Conservation (phyloP, 345 rosid species). For the Brassica juncea region DNA sequence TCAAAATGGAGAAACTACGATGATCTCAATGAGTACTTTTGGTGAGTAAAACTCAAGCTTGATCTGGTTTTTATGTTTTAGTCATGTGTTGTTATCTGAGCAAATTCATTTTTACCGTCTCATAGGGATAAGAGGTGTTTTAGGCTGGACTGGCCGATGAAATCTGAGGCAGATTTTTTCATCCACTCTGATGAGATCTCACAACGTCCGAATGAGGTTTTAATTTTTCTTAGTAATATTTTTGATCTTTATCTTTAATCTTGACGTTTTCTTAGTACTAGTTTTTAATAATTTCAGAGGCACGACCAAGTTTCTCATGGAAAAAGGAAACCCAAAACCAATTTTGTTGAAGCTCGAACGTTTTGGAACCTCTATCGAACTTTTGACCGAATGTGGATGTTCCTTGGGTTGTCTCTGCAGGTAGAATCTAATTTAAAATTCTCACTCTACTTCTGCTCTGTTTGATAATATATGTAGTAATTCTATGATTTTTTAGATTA, state of each 20-base stretch:
- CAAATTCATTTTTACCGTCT: slow-evolving; percentile 14
- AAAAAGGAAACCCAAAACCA: slow-evolving; percentile 83
- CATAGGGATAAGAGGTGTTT: slow-evolving; percentile 74
- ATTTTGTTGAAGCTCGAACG: slow-evolving; percentile 97
- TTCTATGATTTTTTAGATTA: slow-evolving; percentile 60
- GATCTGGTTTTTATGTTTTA: slow-evolving; percentile 18
- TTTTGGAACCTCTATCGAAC: slow-evolving; percentile 93
- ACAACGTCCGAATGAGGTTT: slow-evolving; percentile 47
- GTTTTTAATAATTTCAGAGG: slow-evolving; percentile 49
- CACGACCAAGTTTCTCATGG: slow-evolving; percentile 48
- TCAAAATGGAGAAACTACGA: slow-evolving; percentile 98
- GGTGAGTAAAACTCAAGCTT: slow-evolving; percentile 52
- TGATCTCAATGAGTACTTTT: slow-evolving; percentile 95
- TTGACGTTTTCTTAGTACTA: neutral
- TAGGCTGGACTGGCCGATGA: slow-evolving; percentile 72
- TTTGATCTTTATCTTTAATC: neutral
- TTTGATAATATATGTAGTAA: slow-evolving; percentile 11
- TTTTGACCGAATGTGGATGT: slow-evolving; percentile 99
- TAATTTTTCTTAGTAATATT: neutral
- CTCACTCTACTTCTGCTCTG: slow-evolving; percentile 17
- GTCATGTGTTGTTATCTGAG: slow-evolving; percentile 16
- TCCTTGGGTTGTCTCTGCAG: slow-evolving; percentile 82
- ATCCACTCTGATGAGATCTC: slow-evolving; percentile 51
- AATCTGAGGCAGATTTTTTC: slow-evolving; percentile 68
- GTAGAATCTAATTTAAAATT: slow-evolving; percentile 43